phyloP scores from a whole-genome alignment of 116 monocot species.

The Iris pallida region DNA sequence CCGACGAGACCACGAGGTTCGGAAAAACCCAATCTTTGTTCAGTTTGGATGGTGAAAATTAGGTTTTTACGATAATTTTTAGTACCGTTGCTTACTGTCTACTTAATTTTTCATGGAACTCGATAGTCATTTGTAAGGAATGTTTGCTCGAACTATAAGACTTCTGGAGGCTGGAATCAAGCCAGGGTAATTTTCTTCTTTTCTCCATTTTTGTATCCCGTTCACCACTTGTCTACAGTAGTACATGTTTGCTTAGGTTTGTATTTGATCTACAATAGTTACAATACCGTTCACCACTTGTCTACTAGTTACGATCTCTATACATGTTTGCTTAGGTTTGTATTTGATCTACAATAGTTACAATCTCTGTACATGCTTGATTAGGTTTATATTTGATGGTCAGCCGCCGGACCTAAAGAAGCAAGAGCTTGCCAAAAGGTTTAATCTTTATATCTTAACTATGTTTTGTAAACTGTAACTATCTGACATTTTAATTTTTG shows the following conservation, averaged over 20 bases:
- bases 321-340: conserved; percentile 48
- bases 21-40: not conserved
- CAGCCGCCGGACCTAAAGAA: conserved; percentile 96
- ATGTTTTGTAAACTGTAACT: not conserved
- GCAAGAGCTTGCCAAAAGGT: conserved; percentile 95
- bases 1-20: conserved; percentile 97
- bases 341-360: conserved; percentile 50
- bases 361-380: conserved; percentile 1
- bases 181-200: conserved; percentile 59
- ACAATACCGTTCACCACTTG: too few species aligned
- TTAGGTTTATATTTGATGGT: conserved; percentile 97
- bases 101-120: not conserved
- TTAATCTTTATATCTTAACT: not conserved
- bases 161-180: conserved; percentile 94
- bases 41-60: not conserved
- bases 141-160: conserved; percentile 93
- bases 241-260: not conserved
- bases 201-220: not conserved
- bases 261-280: not conserved
- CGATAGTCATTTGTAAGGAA: conserved; percentile 96
- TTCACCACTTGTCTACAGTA: not conserved
- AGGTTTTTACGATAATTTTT: not conserved
- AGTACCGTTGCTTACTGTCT: not conserved
- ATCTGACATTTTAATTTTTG: conserved; percentile 5
- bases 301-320: not conserved